Percentiles rank a stretch among this genome's conserved stretches.
phyloP scores from a whole-genome alignment of 164 flowering plant genomes.

The Tetrastigma voinierianum region DNA sequence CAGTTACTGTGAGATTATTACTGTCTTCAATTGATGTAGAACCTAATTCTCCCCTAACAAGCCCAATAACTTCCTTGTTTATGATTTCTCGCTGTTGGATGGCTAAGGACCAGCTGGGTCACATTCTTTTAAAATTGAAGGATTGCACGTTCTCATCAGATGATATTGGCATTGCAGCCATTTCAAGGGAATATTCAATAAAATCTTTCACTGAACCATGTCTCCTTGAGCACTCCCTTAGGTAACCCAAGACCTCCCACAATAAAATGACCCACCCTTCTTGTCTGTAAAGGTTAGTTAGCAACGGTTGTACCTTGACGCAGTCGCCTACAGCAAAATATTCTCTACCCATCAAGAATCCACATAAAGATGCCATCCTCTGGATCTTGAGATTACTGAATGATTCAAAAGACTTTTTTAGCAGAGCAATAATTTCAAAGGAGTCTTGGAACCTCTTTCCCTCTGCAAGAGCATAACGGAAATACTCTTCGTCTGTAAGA shows the following conservation, averaged over 20 bases:
- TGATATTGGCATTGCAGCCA: slow-evolving; percentile 88
- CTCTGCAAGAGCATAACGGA: slow-evolving; percentile 61
- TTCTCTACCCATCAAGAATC: slow-evolving; percentile 71
- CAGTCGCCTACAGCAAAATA: slow-evolving; percentile 61
- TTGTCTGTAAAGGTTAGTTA: slow-evolving; percentile 60
- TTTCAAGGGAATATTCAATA: slow-evolving; percentile 90
- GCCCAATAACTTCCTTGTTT: slow-evolving; percentile 66
- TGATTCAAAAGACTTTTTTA: slow-evolving; percentile 71
- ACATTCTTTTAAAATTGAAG: slow-evolving; percentile 40
- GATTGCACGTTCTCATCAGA: slow-evolving; percentile 24
- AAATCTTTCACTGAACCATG: slow-evolving; percentile 57
- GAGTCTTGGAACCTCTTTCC: slow-evolving; percentile 89
- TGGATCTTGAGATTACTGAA: slow-evolving; percentile 50
- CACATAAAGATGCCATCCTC: slow-evolving; percentile 76
- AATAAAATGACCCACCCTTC: slow-evolving; percentile 89
- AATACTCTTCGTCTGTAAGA: slow-evolving; percentile 81
- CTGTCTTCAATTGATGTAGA: slow-evolving; percentile 27
- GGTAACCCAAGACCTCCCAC: slow-evolving; percentile 89
- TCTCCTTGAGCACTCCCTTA: slow-evolving; percentile 81
- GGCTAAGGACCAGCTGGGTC: slow-evolving; percentile 76
- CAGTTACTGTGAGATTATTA: slow-evolving; percentile 29
- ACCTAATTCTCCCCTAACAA: slow-evolving; percentile 46
- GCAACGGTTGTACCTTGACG: slow-evolving; percentile 69
- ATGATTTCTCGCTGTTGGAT: slow-evolving; percentile 54
- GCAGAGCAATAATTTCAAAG: slow-evolving; percentile 82